Evolutionary conservation across 1,284 basidiomycete species (phyloP).

Genomic region (Farysia itapuensis): DNA sequence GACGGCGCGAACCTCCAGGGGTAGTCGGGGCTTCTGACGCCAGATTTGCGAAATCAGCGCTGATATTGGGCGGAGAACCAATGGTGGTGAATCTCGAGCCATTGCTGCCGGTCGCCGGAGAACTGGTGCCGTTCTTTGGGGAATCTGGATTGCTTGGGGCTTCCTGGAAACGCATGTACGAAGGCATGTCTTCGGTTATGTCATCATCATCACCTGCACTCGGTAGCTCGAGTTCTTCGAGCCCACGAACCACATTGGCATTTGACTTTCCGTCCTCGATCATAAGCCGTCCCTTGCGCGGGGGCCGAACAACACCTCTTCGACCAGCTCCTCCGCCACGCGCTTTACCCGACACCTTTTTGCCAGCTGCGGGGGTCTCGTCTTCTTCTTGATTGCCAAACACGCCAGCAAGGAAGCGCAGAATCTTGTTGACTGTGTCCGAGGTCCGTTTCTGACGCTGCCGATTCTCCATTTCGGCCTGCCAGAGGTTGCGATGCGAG

Average conservation of each 20-base stretch:
- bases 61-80: slow-evolving; percentile 20
- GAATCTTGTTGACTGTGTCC: slow-evolving; percentile 93
- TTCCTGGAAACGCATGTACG: slow-evolving; percentile 32
- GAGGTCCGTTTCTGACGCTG: slow-evolving; percentile 85
- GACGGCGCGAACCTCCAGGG: slow-evolving; percentile 31
- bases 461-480: slow-evolving; percentile 79
- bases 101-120: slow-evolving; percentile 7
- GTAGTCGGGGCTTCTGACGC: slow-evolving; percentile 30
- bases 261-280: slow-evolving; percentile 24
- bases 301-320: slow-evolving; percentile 36
- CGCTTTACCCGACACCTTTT: slow-evolving; percentile 26
- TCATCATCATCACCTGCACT: slow-evolving; percentile 34
- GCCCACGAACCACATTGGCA: not conserved
- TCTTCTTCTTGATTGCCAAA: slow-evolving; percentile 70
- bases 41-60: slow-evolving; percentile 14
- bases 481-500: slow-evolving; percentile 87
- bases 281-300: slow-evolving; percentile 32
- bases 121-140: slow-evolving; percentile 9
- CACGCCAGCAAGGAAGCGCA: slow-evolving; percentile 89
- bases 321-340: slow-evolving; percentile 51
- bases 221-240: slow-evolving; percentile 24
- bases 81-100: slow-evolving; percentile 25
- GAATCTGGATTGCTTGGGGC: slow-evolving; percentile 26
- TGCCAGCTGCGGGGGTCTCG: slow-evolving; percentile 10
- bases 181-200: slow-evolving; percentile 41